A percentile compares a stretch with the other conserved stretches of the same genome.
Evolutionary conservation across 2,329 filamentous ascomycete genomes (phyloP).

Genomic region (Alternaria postmessia): DNA sequence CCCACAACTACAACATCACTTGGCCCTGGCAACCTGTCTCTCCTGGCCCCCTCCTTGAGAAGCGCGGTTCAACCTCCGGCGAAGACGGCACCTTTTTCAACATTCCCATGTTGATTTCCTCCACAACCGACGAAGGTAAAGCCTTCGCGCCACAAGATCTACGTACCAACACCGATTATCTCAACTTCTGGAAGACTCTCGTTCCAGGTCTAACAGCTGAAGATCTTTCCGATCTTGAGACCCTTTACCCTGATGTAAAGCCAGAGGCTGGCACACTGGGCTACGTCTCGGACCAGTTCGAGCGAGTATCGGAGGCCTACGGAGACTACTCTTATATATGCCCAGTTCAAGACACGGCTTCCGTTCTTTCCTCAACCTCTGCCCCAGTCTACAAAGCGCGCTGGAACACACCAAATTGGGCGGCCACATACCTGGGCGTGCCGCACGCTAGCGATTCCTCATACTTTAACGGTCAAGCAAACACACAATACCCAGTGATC

Average conservation of each 20-base stretch:
- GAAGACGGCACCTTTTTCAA: constrained; percentile 47
- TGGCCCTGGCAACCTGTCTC: constrained; percentile 62
- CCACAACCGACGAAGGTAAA: constrained; percentile 49
- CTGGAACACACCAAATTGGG: constrained; percentile 47
- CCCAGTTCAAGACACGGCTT: constrained; percentile 46
- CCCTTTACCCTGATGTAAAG: constrained; percentile 39
- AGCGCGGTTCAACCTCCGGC: constrained; percentile 53
- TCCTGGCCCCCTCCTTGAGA: constrained; percentile 57
- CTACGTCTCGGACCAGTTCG: constrained; percentile 55
- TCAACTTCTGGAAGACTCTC: constrained; percentile 42
- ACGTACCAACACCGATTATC: constrained; percentile 47
- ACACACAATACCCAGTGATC: constrained; percentile 41
- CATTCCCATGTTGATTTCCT: constrained; percentile 45
- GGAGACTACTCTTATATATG: constrained; percentile 50
- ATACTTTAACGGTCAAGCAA: constrained; percentile 43
- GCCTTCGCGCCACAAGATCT: constrained; percentile 44
- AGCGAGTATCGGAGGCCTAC: constrained; percentile 55
- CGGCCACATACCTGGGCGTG: constrained; percentile 38
- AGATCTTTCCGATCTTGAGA: constrained; percentile 43
- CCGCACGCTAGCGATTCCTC: constrained; percentile 42
- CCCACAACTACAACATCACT: constrained; percentile 52
- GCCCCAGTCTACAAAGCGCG: constrained; percentile 46
- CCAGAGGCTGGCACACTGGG: constrained; percentile 32
- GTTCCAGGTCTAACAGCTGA: constrained; percentile 36
- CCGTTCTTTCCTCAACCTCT: constrained; percentile 29